A percentile compares a stretch with the other conserved stretches of the same genome.
phyloP scores from a whole-genome alignment of 441 rosid species.

The Hura crepitans region DNA sequence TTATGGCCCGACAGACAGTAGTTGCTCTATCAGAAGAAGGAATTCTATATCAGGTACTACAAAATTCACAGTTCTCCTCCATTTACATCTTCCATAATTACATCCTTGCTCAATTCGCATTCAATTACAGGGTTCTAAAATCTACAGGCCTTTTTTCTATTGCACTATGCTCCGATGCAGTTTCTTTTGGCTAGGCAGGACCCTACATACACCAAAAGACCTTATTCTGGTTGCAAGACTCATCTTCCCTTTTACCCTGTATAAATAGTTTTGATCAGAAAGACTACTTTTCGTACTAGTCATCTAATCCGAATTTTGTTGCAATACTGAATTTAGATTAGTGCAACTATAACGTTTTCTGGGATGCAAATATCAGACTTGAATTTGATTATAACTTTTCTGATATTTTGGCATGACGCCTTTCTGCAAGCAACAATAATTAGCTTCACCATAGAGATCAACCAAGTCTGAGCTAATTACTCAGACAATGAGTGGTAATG shows the following conservation, averaged over 20 bases:
- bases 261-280: background rate
- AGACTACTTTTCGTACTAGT: background rate
- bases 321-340: too few species aligned
- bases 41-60: constrained; percentile 49
- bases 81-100: too few species aligned
- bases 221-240: background rate
- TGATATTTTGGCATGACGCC: background rate
- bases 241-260: background rate
- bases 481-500: background rate
- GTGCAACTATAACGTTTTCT: too few species aligned
- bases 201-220: too few species aligned
- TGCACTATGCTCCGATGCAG: background rate
- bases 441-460: background rate
- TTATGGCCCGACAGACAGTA: constrained; percentile 56
- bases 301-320: background rate
- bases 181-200: background rate
- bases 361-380: too few species aligned
- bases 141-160: background rate
- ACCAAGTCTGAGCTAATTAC: background rate
- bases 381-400: background rate
- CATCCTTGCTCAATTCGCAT: too few species aligned
- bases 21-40: constrained; percentile 60
- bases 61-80: too few species aligned
- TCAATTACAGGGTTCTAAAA: background rate
- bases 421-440: background rate